These are phyloP conservation scores for Ambrosiella beaveri DNA, from an alignment of 2,329 filamentous ascomycete genomes.

Conservation along the genomic window DNA sequence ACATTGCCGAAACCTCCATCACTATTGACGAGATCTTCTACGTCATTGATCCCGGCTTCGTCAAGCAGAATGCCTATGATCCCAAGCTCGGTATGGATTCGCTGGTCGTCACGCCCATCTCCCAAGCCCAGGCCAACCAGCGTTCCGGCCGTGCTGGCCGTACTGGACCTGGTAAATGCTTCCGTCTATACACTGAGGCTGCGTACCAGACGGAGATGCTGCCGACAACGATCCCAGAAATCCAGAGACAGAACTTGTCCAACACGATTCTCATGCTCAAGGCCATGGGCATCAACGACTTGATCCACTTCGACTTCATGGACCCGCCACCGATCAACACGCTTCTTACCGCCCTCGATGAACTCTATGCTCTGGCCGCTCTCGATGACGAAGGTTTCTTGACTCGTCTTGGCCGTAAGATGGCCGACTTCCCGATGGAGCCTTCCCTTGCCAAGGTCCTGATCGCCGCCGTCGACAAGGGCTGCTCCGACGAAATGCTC, in stretches of 20 bases:
- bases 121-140: slow-evolving; percentile 91
- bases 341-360: slow-evolving; percentile 90
- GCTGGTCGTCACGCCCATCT: slow-evolving; percentile 86
- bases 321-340: slow-evolving; percentile 94
- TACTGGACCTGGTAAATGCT: slow-evolving; percentile 91
- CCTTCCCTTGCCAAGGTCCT: slow-evolving; percentile 80
- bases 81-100: slow-evolving; percentile 97
- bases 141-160: slow-evolving; percentile 80
- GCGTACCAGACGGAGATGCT: slow-evolving; percentile 96
- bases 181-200: slow-evolving; percentile 84
- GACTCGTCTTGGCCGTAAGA: slow-evolving; percentile 81
- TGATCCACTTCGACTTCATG: slow-evolving; percentile 98
- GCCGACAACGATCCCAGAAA: slow-evolving; percentile 88
- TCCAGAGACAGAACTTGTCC: slow-evolving; percentile 83
- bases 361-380: slow-evolving; percentile 79
- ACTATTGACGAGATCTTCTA: slow-evolving; percentile 98
- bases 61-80: slow-evolving; percentile 94
- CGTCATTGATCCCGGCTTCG: slow-evolving; percentile 90
- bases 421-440: slow-evolving; percentile 98
- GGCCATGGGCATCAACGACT: slow-evolving; percentile 96
- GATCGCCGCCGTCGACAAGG: slow-evolving; percentile 70
- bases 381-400: slow-evolving; percentile 90
- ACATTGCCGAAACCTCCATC: slow-evolving; percentile 94
- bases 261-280: slow-evolving; percentile 95
- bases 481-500: slow-evolving; percentile 85